Evolutionary conservation across 257 asterid genomes (phyloP), one percentile per base, ranked within the genome.

Genomic region (Solanum gandarillasii): DNA sequence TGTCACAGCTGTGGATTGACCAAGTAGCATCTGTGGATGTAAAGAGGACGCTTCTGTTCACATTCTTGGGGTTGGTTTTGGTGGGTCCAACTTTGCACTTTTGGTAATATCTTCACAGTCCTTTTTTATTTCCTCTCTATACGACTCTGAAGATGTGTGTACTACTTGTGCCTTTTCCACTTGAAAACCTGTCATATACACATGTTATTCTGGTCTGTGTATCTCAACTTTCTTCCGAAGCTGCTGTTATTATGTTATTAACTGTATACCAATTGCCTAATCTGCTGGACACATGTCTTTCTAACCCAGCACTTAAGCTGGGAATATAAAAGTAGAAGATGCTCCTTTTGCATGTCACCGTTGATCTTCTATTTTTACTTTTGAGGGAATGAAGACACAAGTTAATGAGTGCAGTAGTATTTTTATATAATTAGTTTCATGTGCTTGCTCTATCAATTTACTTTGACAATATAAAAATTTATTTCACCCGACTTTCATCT

Each of bases 11-110:
- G 46, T 88, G 88, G 82, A 91, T 93, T 82, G 99, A 97, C 90
- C 91, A 91, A 93, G 95, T 89, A 58, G 90, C 94, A 87, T 91
- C 95, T 67, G 87, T 92, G 78, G 98, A 97, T 91, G 86, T 93
- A 93, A 95, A 93, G 94, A 94, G 99, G 88, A 92, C 96, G 32
- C 92, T 90, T 88, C 83, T 90, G 23, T 95, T 97, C 93, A 92
- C 98, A 67, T 88, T 94, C 68, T 87, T 97, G 95, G 99, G 99
- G 84, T 94, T 96, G 89, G 96, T 89, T 83, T 92, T 95, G 94
- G 99, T 96, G 83, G 99, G 98, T 90, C 99, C 99, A 32, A 92
- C 98, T 68, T 92, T 95, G 93, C 99, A 97, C 91, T 92, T 93
- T 93, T 97, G 98, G 99, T 95, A 95, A 90, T 79, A 74, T 31